Evolutionary conservation across 106 monocot species (phyloP), one percentile per base, ranked within the genome.

Genomic region (Xerophyta viscosa): DNA sequence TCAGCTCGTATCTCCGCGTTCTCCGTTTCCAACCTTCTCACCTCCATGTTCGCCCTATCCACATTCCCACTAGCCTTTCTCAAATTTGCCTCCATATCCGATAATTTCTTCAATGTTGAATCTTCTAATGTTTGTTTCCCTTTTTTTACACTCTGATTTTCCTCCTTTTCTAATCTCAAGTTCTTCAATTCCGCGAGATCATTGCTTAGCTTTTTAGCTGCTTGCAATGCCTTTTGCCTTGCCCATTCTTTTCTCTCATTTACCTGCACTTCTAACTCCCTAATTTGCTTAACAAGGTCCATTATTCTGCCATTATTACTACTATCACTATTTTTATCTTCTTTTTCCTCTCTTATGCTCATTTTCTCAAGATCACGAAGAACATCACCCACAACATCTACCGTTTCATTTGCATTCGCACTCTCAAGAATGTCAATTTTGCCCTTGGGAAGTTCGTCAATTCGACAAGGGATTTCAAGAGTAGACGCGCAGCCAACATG

Each of bases 1-100:
- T 89, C 89, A 0, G 96, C 96, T 22, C 73, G 58, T n/a, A 98
- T 82, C 71, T 89, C 96, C 2, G 82, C 82, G 74, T 98, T 89
- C 71, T 98, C 89, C 1, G 67, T 52, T 58, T 98, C 76, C 27
- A 89, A 49, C 62, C 70, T 49, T 30, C 37, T 60, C 27, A 90
- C 89, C 21, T 50, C 70, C 10, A 71, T 72, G 58, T 89, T 98
- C n/a, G 79, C 78, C 12, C 78, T 60, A 53, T 98, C 96, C 0
- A 98, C 86, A 72, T 98, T 80, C 24, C 66, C 76, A 31, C 82
- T 86, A 3, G 72, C 79, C 77, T 82, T 89, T 60, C 82, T 66
- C 23, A 89, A 54, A 21, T 72, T 76, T 31, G 60, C 71, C 61
- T 98, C 96, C 96, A 86, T 82, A 50, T 89, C 86, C 1, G 82